Base-by-base conservation (phyloP, 192 early-diverging fungal species). In the Podila minutissima region DNA sequence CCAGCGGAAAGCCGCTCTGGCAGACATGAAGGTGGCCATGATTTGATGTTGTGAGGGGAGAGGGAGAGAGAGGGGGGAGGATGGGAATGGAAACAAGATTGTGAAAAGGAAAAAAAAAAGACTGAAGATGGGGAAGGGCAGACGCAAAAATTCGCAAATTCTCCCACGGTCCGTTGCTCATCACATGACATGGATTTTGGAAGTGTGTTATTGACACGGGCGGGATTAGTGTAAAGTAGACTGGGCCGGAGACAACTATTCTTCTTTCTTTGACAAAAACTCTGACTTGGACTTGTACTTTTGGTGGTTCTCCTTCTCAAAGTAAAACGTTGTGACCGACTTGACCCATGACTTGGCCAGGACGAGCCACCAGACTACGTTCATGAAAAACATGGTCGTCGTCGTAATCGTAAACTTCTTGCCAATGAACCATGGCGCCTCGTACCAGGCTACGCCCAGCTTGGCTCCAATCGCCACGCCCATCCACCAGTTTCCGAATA, bases 1-100 rank as follows among this genome's bases (percentile, higher is more conserved):
- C 67, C 83, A 84, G 74, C 61, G 83, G 68, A 66, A 82, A 53
- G 66, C 73, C 49, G 64, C 67, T 74, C 60, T 83, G 74, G 74
- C 82, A 50, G 74, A 83, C 51, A 76, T 67, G 66, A 76, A 83
- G 29, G 74, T 66, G 12, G 82, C 75, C 82, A 76, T 83, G 55
- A 63, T 66, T 49, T 72, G 29, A 48, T 70, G 62, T 19, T 60
- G 57, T 29, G 55, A 33, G 19, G 32, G 28, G n/a, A 26, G 64
- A 31, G 50, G 58, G 71, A 63, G 64, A 41, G 59, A 17, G 26
- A 50, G 24, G 50, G 41, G 57, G 59, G 15, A 19, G 32, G 60
- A 28, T 55, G n/a, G 69, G 49, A 63, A 59, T 29, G 31, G 31
- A 61, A 4, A 37, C 59, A 63, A 24, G 33, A 29, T 35, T 8